phyloP scores from a whole-genome alignment of 2,329 filamentous ascomycete genomes.

The Fusarium globosum region DNA sequence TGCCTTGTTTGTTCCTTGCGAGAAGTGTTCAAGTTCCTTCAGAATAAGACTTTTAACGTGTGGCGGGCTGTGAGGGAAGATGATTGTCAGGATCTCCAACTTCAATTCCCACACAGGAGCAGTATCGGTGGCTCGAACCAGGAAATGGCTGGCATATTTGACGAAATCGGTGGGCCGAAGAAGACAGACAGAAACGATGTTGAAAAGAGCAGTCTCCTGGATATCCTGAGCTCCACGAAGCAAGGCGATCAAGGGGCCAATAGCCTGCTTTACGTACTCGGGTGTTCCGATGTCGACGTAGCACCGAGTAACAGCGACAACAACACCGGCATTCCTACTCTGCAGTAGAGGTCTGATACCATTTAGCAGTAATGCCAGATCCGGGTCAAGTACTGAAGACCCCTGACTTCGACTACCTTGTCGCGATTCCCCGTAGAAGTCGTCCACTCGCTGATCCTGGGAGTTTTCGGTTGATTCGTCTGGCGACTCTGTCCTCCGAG shows the following conservation, averaged over 20 bases:
- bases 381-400: slow-evolving; percentile 74
- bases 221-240: slow-evolving; percentile 88
- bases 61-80: slow-evolving; percentile 84
- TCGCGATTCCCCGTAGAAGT: slow-evolving; percentile 81
- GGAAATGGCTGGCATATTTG: slow-evolving; percentile 88
- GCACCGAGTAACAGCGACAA: slow-evolving; percentile 85
- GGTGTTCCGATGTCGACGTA: slow-evolving; percentile 86
- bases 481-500: slow-evolving; percentile 70
- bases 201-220: slow-evolving; percentile 89
- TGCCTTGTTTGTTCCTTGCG: slow-evolving; percentile 75
- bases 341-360: slow-evolving; percentile 86
- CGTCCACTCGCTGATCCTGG: slow-evolving; percentile 63
- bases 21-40: slow-evolving; percentile 94
- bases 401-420: slow-evolving; percentile 58
- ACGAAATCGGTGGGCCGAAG: slow-evolving; percentile 82
- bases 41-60: slow-evolving; percentile 88
- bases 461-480: slow-evolving; percentile 53
- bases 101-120: slow-evolving; percentile 90
- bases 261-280: slow-evolving; percentile 77
- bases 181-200: slow-evolving; percentile 93
- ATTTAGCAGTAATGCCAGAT: slow-evolving; percentile 83
- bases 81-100: slow-evolving; percentile 87
- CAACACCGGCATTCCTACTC: slow-evolving; percentile 92
- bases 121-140: slow-evolving; percentile 82
- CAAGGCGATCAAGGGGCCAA: slow-evolving; percentile 88